Percentiles rank a stretch among this genome's conserved stretches.
phyloP scores from a whole-genome alignment of 139 green algal species.

The Chlamydomonas sphaeroides region DNA sequence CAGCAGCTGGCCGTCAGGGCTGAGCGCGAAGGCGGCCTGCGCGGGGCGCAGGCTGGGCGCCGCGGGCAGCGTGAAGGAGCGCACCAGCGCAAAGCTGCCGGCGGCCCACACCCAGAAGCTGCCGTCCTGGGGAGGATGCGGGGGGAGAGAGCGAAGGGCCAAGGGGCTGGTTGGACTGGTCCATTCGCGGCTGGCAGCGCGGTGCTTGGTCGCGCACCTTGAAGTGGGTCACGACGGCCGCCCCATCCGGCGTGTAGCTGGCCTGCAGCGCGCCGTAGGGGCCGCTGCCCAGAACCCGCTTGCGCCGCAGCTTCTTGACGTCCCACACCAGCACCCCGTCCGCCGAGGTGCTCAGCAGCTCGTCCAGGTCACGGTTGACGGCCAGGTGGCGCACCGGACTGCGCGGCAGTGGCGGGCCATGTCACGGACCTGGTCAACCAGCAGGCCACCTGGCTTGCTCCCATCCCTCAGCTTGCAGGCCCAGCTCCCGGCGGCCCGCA shows the following conservation, averaged over 20 bases:
- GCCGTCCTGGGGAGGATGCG: conserved; percentile 30
- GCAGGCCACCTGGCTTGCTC: too few species aligned
- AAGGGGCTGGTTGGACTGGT: too few species aligned
- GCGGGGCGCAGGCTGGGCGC: conserved; percentile 20
- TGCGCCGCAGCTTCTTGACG: conserved; percentile 48
- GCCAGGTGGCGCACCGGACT: conserved; percentile 37
- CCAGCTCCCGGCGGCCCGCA: too few species aligned
- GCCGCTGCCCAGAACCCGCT: conserved; percentile 46
- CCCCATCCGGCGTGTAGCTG: conserved; percentile 34
- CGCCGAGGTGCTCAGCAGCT: conserved; percentile 42
- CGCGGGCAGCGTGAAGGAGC: conserved; percentile 44
- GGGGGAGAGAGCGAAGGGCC: too few species aligned
- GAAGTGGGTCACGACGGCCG: conserved; percentile 42
- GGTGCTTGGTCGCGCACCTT: conserved; percentile 24
- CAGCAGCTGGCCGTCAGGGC: conserved; percentile 44
- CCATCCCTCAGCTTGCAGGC: too few species aligned
- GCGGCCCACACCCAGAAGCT: conserved; percentile 50
- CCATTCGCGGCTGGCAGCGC: too few species aligned
- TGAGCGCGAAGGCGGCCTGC: conserved; percentile 42
- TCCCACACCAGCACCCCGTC: conserved; percentile 55
- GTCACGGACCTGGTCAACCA: too few species aligned
- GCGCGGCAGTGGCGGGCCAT: background rate
- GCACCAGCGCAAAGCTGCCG: conserved; percentile 23
- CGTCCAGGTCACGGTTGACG: background rate
- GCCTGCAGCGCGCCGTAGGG: conserved; percentile 46